Percentiles rank a stretch among this genome's conserved stretches.
phyloP scores from a whole-genome alignment of 2,329 filamentous ascomycete genomes.

The Diplodia sapinea region DNA sequence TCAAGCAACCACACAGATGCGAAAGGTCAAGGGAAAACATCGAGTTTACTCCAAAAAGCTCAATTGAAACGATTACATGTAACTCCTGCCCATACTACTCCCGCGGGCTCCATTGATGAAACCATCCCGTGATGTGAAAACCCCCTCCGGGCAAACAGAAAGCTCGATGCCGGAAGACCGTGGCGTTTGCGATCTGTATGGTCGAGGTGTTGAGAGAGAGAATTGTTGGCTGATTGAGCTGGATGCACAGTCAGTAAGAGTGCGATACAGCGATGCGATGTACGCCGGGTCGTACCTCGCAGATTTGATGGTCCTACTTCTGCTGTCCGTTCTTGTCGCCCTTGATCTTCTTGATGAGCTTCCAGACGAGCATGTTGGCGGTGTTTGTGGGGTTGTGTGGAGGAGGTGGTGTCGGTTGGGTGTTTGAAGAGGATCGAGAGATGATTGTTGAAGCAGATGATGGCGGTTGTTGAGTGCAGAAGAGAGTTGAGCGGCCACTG shows the following conservation, averaged over 20 bases:
- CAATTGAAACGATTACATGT: too few species aligned
- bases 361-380: conserved; percentile 22
- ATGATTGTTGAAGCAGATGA: not conserved
- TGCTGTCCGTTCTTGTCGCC: conserved; percentile 19
- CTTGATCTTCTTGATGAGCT: conserved; percentile 20
- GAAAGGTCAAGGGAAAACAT: too few species aligned
- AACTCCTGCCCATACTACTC: too few species aligned
- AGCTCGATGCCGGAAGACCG: not conserved
- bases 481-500: not conserved
- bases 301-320: not conserved
- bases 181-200: not conserved
- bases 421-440: not conserved
- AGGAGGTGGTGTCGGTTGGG: not conserved
- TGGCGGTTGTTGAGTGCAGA: not conserved
- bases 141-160: not conserved
- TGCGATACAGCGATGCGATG: not conserved
- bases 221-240: not conserved
- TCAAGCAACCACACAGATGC: too few species aligned
- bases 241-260: not conserved
- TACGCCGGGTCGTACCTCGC: not conserved
- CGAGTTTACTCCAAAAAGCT: too few species aligned
- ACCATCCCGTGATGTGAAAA: not conserved
- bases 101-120: not conserved
- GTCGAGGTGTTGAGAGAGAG: not conserved
- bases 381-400: not conserved